Evolutionary conservation across 306 rosid species (phyloP), one percentile per base, ranked within the genome.

Genomic region (Ziziphus jujuba): DNA sequence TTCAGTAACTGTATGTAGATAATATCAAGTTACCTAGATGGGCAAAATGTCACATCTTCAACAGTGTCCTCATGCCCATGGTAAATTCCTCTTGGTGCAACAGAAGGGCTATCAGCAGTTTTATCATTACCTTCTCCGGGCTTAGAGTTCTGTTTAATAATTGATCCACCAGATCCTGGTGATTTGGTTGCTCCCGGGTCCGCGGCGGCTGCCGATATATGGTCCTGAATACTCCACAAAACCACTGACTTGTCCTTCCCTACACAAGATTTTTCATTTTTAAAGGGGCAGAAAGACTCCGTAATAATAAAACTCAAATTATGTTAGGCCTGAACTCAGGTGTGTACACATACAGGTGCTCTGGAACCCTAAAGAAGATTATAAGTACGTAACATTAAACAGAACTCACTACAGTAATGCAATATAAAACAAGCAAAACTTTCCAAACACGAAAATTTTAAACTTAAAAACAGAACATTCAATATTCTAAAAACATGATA

Each of bases 181-280:
- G 89, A 78, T 48, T 77, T 77, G 66, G 79, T 52, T 36, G 77
- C 80, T 23, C 59, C 76, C 51, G 84, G 49, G 71, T 91, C 97
- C 0, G 92, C 64, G 56, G 89, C 89, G 33, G 89, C 71, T 16
- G 96, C 72, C 44, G 97, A 73, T 64, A 95, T 77, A 77, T 95
- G 99, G 78, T 95, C 99, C 81, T 85, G 92, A 72, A 95, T 95
- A 74, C 99, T 95, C 99, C 99, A 95, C 79, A 95, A 73, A 59
- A 95, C 99, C 62, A 95, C 99, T 5, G 96, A 85, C 74, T 77
- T 88, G 79, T 95, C 99, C 80, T 95, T 95, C 66, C 99, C 99
- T 95, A 90, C 56, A 61, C 34, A 56, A 76, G 20, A 50, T 33
- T 54, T 24, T 53, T 57, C 31, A 56, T 8, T 4, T 56, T 40